Evolutionary conservation across 257 asterid species (phyloP).

Genomic region (Salvia splendens): DNA sequence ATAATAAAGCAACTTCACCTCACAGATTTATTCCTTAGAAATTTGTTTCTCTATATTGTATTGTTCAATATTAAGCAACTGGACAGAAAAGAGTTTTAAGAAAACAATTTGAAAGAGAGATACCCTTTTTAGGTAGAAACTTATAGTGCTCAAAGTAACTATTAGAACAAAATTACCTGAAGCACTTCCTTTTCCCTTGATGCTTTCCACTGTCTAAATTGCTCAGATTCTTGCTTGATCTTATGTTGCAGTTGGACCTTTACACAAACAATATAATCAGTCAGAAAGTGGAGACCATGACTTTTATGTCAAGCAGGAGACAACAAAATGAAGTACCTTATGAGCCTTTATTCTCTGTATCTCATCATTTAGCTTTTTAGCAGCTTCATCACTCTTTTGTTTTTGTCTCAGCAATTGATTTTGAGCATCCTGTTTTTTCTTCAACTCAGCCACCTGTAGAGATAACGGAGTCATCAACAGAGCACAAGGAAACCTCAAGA

Average conservation of each 20-base stretch:
- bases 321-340: conserved; percentile 51
- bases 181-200: conserved; percentile 96
- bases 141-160: neutral
- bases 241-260: conserved; percentile 98
- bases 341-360: conserved; percentile 92
- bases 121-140: neutral
- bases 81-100: neutral
- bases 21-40: neutral
- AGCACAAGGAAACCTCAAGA: conserved; percentile 12
- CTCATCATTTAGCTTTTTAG: conserved; percentile 81
- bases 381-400: conserved; percentile 96
- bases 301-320: conserved; percentile 16
- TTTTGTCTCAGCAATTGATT: conserved; percentile 92
- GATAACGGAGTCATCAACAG: conserved; percentile 26
- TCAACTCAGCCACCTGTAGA: conserved; percentile 80
- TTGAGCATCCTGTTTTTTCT: conserved; percentile 98
- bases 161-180: conserved; percentile 55
- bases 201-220: conserved; percentile 94
- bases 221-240: conserved; percentile 98
- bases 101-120: conserved; percentile 2
- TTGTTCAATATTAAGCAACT: neutral
- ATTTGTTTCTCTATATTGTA: neutral
- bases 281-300: conserved; percentile 16
- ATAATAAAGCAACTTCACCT: conserved; percentile 11
- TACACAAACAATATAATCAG: conserved; percentile 35